These are phyloP conservation scores for Citrus reticulata DNA, from an alignment of 345 rosid species.

Conservation along the genomic window DNA sequence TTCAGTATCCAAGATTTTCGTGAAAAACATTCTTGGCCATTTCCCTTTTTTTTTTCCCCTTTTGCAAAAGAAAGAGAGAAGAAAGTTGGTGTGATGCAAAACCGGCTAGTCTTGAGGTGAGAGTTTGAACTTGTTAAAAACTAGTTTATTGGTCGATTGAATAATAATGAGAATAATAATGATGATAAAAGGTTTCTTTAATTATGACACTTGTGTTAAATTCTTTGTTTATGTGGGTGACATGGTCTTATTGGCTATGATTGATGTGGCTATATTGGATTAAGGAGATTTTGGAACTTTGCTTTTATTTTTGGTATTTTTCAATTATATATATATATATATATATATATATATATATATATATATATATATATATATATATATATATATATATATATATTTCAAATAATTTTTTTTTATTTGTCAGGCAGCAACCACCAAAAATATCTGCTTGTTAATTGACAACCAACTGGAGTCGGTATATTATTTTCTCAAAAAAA, in stretches of 20 bases:
- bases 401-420: no score
- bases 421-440: not conserved
- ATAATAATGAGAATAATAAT: not conserved
- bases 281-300: not conserved
- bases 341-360: no score
- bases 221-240: not conserved
- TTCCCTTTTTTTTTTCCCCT: not conserved
- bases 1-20: not conserved
- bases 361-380: no score
- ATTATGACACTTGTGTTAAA: not conserved
- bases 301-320: not conserved
- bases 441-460: not conserved
- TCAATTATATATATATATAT: no score
- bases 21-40: not conserved
- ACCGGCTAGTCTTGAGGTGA: slow-evolving; percentile 2
- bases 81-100: not conserved
- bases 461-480: not conserved
- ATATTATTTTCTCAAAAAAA: not conserved
- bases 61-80: not conserved
- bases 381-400: no score
- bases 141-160: slow-evolving; percentile 4
- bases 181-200: not conserved
- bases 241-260: not conserved
- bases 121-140: not conserved
- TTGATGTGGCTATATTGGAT: not conserved